Conservation (phyloP, 2,329 filamentous ascomycete species). For the Coccinonectria pachysandricola region DNA sequence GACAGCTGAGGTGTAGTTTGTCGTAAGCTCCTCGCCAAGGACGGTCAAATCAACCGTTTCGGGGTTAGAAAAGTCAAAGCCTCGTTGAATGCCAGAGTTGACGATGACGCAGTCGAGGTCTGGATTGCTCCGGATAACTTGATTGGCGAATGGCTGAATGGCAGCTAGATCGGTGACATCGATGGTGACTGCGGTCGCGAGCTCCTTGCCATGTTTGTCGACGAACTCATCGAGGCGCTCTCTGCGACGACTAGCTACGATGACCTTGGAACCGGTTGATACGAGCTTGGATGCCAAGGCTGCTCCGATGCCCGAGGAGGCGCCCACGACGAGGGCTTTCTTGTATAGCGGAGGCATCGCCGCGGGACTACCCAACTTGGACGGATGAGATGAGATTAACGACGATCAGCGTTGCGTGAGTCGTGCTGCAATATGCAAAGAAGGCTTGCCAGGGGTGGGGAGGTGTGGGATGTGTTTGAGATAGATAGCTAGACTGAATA, state of each 20-base stretch:
- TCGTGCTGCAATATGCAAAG: no score
- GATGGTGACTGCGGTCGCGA: slow-evolving; percentile 25
- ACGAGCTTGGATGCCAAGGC: slow-evolving; percentile 30
- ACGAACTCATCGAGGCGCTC: slow-evolving; percentile 40
- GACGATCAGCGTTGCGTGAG: no score
- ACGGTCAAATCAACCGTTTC: slow-evolving; percentile 18
- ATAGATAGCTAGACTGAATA: no score
- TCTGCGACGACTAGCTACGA: slow-evolving; percentile 36
- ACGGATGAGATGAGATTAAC: no score
- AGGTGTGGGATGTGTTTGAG: no score
- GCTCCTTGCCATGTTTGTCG: slow-evolving; percentile 28
- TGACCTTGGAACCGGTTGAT: slow-evolving; percentile 31
- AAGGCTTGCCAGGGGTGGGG: no score
- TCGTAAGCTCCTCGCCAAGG: slow-evolving; percentile 17
- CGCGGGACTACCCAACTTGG: slow-evolving; percentile 1
- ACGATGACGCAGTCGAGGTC: slow-evolving; percentile 39
- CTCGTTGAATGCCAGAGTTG: slow-evolving; percentile 45
- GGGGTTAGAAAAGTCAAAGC: slow-evolving; percentile 21
- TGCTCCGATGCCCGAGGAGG: slow-evolving; percentile 19
- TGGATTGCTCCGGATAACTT: slow-evolving; percentile 7
- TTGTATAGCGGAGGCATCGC: slow-evolving; percentile 17
- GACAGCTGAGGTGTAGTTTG: slow-evolving; percentile 19
- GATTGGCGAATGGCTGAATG: slow-evolving; percentile 15
- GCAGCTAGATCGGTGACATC: slow-evolving; percentile 35
- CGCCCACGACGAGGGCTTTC: slow-evolving; percentile 32